Evolutionary conservation across 495 filamentous ascomycete genomes (phyloP).

Genomic region (Aspergillus homomorphus): DNA sequence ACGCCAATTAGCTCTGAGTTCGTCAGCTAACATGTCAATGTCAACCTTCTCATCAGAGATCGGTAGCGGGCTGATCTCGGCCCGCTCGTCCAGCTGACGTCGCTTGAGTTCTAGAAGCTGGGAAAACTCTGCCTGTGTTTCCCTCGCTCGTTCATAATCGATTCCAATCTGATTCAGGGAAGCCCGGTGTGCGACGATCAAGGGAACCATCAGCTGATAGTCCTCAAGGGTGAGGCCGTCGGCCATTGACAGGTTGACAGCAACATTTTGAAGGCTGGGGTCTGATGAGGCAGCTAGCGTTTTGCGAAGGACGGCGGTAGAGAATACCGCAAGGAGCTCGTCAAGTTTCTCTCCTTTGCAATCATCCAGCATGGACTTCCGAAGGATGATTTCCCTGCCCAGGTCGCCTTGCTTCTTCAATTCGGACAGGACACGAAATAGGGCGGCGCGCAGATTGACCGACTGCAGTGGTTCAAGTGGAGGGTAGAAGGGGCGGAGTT

Average conservation of each 20-base stretch:
- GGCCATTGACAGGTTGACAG: constrained; percentile 61
- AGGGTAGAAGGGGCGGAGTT: constrained; percentile 85
- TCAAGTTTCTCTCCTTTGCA: constrained; percentile 80
- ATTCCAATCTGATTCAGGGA: constrained; percentile 53
- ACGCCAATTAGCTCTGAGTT: constrained; percentile 68
- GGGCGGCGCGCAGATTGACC: constrained; percentile 78
- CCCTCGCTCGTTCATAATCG: constrained; percentile 31
- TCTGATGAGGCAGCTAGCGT: constrained; percentile 44
- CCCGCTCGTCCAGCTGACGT: constrained; percentile 39
- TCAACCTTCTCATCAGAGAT: constrained; percentile 36
- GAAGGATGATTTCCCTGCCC: constrained; percentile 69
- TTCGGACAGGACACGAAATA: constrained; percentile 74
- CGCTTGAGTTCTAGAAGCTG: constrained; percentile 55
- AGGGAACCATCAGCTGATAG: constrained; percentile 56
- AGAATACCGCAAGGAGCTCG: constrained; percentile 76
- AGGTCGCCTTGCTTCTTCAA: constrained; percentile 82
- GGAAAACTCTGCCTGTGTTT: constrained; percentile 60
- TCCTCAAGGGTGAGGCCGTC: constrained; percentile 56
- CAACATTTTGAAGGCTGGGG: constrained; percentile 36
- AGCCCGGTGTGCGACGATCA: constrained; percentile 70
- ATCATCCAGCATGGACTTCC: constrained; percentile 90
- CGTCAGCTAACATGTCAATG: constrained; percentile 37
- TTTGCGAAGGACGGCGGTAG: constrained; percentile 74
- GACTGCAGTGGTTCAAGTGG: constrained; percentile 83
- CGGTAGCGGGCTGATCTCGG: constrained; percentile 11